Conservation (phyloP, 2,329 filamentous ascomycete species). For the Coniella lustricola region DNA sequence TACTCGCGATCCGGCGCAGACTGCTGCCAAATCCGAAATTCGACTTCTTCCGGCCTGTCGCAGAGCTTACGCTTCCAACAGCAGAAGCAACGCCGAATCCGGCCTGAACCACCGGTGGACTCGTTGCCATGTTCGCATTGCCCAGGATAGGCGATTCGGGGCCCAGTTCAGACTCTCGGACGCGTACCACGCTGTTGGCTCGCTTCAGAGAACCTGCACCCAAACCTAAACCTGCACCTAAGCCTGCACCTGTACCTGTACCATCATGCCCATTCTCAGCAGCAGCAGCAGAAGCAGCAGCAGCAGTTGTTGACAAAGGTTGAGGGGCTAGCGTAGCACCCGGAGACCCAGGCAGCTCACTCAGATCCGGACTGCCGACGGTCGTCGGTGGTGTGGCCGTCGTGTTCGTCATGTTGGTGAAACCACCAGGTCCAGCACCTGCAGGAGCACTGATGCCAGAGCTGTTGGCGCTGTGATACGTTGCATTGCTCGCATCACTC, state of each 20-base stretch:
- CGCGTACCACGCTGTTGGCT: slow-evolving; percentile 1
- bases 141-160: slow-evolving; percentile 14
- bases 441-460: no score
- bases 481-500: slow-evolving; percentile 11
- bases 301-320: no score
- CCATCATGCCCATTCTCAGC: no score
- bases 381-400: slow-evolving; percentile 10
- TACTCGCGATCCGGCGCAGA: slow-evolving; percentile 12
- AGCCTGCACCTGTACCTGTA: no score
- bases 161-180: neutral
- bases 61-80: no score
- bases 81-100: slow-evolving; percentile 5
- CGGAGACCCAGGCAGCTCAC: slow-evolving; percentile 14
- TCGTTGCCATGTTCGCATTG: slow-evolving; percentile 7
- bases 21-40: slow-evolving; percentile 13
- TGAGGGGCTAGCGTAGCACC: no score
- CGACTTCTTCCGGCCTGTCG: slow-evolving; percentile 9
- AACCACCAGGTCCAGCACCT: no score
- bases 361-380: slow-evolving; percentile 6
- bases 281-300: neutral
- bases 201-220: no score
- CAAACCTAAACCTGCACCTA: no score
- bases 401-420: slow-evolving; percentile 5
- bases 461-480: slow-evolving; percentile 4
- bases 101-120: slow-evolving; percentile 14